Evolutionary conservation across 202 grass and related monocot genomes (phyloP), one percentile per base, ranked within the genome.

Genomic region (Panicum virgatum): DNA sequence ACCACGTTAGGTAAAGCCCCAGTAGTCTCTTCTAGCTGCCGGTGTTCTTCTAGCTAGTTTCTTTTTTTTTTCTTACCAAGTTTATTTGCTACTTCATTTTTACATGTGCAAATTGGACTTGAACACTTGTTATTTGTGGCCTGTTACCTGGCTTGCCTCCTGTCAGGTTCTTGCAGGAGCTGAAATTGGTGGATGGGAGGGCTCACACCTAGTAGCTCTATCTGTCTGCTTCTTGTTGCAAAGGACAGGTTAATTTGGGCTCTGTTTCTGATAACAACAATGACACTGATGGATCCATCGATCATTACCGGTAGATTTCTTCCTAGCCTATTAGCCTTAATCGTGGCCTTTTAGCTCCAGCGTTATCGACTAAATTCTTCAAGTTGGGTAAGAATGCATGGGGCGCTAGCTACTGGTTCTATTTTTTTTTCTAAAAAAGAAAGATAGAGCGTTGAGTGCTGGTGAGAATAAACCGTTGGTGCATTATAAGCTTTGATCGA

Each of bases 211-310:
- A 82, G 23, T 18, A 1, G 8, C 43, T 58, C 22, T 32, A 67
- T 42, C 30, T 62, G 72, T 72, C 62, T 22, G 32, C 13, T 66
- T 10, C 30, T 72, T 85, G 58, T 40, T n/a, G n/a, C n/a, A n/a
- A 47, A 67, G 65, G 83, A 61, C 73, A 86, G 66, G 43, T 37
- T 34, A 27, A 32, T 32, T 4, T 44, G 3, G 39, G 46, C 1
- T 54, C 9, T 15, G n/a, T 66, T 79, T 59, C 56, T 57, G 73
- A 82, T 59, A 56, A 63, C 77, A 56, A 68, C 53, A 71, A 1
- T 47, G 77, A 77, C 78, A n/a, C 10, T 66, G 72, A 82, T 78
- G 1, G 78, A 23, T 57, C 25, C 72, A 50, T 64, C n/a, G n/a
- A 59, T 73, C 47, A 67, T 51, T 16, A 82, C n/a, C 16, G 26